A percentile compares a stretch with the other conserved stretches of the same genome.
These are phyloP conservation scores for Boletellus ananiceps DNA, from an alignment of 768 basidiomycete species.

Conservation along the genomic window DNA sequence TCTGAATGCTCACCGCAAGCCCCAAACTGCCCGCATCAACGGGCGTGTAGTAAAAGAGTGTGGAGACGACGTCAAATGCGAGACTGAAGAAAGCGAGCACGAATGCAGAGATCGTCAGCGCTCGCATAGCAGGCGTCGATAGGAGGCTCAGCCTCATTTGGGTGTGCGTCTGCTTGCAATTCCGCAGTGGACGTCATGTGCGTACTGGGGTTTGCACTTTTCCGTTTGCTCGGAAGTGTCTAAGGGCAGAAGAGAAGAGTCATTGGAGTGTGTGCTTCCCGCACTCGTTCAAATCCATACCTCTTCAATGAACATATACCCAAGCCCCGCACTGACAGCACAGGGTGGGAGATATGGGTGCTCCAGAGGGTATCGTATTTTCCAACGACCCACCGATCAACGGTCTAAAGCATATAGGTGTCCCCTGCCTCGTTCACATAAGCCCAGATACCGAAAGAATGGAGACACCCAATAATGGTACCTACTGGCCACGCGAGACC, in stretches of 20 bases:
- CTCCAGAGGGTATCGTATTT: slow-evolving; percentile 13
- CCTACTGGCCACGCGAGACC: slow-evolving; percentile 56
- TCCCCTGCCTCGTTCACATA: background rate
- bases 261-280: background rate
- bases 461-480: slow-evolving; percentile 47
- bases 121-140: slow-evolving; percentile 47
- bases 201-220: background rate
- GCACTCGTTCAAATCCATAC: background rate
- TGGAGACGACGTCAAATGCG: slow-evolving; percentile 59
- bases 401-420: slow-evolving; percentile 1
- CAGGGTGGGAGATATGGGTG: slow-evolving; percentile 20
- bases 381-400: slow-evolving; percentile 17
- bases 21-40: slow-evolving; percentile 51
- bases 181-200: background rate
- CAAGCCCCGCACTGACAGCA: slow-evolving; percentile 7
- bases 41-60: slow-evolving; percentile 62
- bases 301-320: slow-evolving; percentile 18
- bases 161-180: background rate
- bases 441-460: background rate
- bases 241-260: background rate
- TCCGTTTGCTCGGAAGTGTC: slow-evolving; percentile 16
- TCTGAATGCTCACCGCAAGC: slow-evolving; percentile 42
- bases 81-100: slow-evolving; percentile 49
- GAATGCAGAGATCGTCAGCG: slow-evolving; percentile 47
- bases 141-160: slow-evolving; percentile 23